These are phyloP conservation scores for Cnidoscolus chayamansa DNA, from an alignment of 441 rosid genomes.

Conservation along the genomic window DNA sequence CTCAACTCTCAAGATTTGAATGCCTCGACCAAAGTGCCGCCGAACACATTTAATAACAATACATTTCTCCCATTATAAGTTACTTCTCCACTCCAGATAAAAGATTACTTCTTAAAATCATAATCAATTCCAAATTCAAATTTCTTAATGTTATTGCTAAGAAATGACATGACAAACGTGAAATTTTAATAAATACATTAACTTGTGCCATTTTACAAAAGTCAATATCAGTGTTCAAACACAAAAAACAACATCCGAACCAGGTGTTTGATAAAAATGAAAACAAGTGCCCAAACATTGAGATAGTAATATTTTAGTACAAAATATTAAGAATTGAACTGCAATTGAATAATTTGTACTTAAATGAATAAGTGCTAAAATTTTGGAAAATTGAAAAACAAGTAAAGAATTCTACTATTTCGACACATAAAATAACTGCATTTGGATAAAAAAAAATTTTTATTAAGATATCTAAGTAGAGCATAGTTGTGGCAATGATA, in stretches of 20 bases:
- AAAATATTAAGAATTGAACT: neutral
- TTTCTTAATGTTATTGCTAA: neutral
- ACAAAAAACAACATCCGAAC: neutral
- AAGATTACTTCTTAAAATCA: neutral
- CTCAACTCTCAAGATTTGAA: neutral
- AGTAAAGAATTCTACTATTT: neutral
- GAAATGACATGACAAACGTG: neutral
- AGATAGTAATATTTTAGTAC: neutral
- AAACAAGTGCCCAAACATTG: neutral
- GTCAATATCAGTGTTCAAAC: neutral
- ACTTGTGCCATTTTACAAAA: neutral
- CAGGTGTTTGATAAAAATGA: neutral
- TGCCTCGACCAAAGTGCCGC: neutral
- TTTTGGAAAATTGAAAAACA: neutral
- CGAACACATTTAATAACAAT: neutral
- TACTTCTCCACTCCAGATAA: neutral
- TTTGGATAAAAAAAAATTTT: no score
- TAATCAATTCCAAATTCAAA: neutral
- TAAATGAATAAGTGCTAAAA: no score
- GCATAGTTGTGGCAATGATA: neutral
- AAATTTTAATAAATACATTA: neutral
- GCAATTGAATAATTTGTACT: neutral
- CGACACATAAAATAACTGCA: neutral
- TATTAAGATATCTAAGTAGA: neutral
- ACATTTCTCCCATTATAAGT: neutral